Percentiles rank a stretch among this genome's conserved stretches.
These are phyloP conservation scores for Phialocephala sp. DNA, from an alignment of 2,329 filamentous ascomycete species.

Conservation along the genomic window DNA sequence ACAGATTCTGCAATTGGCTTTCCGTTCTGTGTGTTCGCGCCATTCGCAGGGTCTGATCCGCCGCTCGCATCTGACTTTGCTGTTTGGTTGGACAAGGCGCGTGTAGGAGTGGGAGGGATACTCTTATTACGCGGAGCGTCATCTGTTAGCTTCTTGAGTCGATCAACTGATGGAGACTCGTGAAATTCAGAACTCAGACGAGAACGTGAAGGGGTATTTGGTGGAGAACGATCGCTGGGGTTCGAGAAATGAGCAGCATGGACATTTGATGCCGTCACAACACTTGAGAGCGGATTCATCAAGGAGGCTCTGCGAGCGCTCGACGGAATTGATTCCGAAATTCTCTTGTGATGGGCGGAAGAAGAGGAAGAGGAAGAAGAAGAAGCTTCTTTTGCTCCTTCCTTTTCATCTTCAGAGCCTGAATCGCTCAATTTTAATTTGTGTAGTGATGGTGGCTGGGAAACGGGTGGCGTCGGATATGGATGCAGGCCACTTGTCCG, in stretches of 20 bases:
- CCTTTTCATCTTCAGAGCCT: slow-evolving; percentile 47
- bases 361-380: slow-evolving; percentile 38
- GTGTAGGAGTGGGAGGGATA: slow-evolving; percentile 87
- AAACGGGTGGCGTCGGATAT: slow-evolving; percentile 65
- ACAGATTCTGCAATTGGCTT: slow-evolving; percentile 22
- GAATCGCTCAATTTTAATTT: slow-evolving; percentile 50
- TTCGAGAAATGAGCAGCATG: slow-evolving; percentile 73
- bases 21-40: slow-evolving; percentile 56
- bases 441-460: slow-evolving; percentile 53
- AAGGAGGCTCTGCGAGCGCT: slow-evolving; percentile 52
- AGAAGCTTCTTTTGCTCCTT: slow-evolving; percentile 45
- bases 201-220: slow-evolving; percentile 58
- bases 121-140: slow-evolving; percentile 77
- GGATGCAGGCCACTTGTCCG: slow-evolving; percentile 42
- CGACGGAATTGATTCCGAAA: slow-evolving; percentile 50
- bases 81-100: slow-evolving; percentile 70
- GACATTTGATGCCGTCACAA: slow-evolving; percentile 67
- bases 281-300: slow-evolving; percentile 65
- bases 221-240: slow-evolving; percentile 60
- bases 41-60: slow-evolving; percentile 41
- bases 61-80: slow-evolving; percentile 53
- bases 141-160: slow-evolving; percentile 89
- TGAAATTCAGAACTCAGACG: slow-evolving; percentile 52
- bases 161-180: slow-evolving; percentile 68
- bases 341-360: slow-evolving; percentile 48